Percentiles rank a stretch among this genome's conserved stretches.
These are phyloP conservation scores for Phytophthora hybrid DNA, from an alignment of 352 stramenopile genomes.

Conservation along the genomic window DNA sequence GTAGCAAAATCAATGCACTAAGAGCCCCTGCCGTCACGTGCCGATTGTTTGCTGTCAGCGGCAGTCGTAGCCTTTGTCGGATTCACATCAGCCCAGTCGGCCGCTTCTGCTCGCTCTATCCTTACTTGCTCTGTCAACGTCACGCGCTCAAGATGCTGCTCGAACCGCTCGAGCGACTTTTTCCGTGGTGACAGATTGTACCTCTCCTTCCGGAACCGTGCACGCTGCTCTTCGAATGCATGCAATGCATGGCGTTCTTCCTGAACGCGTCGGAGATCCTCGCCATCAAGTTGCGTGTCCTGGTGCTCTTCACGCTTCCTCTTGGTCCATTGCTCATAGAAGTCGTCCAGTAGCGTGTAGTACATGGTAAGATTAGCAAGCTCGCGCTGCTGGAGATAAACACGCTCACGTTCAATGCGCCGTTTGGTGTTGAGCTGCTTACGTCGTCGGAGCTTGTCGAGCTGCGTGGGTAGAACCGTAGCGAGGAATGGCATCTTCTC, in stretches of 20 bases:
- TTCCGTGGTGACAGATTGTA: slow-evolving; percentile 61
- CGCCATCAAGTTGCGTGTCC: slow-evolving; percentile 38
- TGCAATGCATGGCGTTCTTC: slow-evolving; percentile 49
- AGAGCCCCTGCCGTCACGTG: too few relatives aligned
- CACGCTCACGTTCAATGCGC: slow-evolving; percentile 47
- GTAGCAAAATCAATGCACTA: too few relatives aligned
- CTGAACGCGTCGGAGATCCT: slow-evolving; percentile 36
- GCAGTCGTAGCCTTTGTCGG: background rate
- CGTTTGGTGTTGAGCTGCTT: slow-evolving; percentile 50
- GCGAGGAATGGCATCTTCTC: slow-evolving; percentile 70
- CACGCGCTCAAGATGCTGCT: slow-evolving; percentile 64
- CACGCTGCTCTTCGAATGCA: slow-evolving; percentile 50
- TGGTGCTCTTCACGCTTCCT: slow-evolving; percentile 47
- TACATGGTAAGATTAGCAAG: slow-evolving; percentile 62
- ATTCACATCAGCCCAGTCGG: slow-evolving; percentile 15
- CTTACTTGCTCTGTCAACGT: slow-evolving; percentile 56
- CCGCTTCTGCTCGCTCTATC: slow-evolving; percentile 51
- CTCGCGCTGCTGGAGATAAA: slow-evolving; percentile 57
- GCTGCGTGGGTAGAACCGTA: slow-evolving; percentile 40
- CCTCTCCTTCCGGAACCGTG: slow-evolving; percentile 63
- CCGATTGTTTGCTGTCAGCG: too few relatives aligned
- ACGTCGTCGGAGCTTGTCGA: slow-evolving; percentile 50
- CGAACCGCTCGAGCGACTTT: slow-evolving; percentile 51
- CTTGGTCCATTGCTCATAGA: slow-evolving; percentile 69
- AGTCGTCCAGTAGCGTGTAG: slow-evolving; percentile 68